Conservation (phyloP, 805 yeast genomes). For the Clavispora phyllophila region DNA sequence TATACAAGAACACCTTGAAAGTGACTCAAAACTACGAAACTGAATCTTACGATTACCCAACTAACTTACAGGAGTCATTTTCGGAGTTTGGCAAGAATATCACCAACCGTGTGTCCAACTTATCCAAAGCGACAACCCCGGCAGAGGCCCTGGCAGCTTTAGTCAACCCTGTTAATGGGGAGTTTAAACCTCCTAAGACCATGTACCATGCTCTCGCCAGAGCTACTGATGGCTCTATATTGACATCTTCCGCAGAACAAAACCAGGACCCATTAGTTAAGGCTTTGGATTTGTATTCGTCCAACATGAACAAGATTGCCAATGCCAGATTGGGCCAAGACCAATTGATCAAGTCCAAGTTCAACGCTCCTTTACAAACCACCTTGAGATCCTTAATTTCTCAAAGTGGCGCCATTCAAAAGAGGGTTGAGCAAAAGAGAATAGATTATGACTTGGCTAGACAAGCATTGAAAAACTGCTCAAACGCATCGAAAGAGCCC, state of each 20-base stretch:
- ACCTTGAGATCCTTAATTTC: conserved; percentile 56
- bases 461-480: conserved; percentile 34
- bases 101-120: conserved; percentile 56
- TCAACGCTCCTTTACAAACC: conserved; percentile 61
- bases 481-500: conserved; percentile 54
- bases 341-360: conserved; percentile 60
- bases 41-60: conserved; percentile 82
- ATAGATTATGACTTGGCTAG: conserved; percentile 77
- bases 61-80: conserved; percentile 69
- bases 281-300: conserved; percentile 62
- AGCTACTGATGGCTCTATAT: conserved; percentile 56
- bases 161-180: conserved; percentile 37
- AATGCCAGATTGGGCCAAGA: conserved; percentile 82
- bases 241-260: conserved; percentile 32
- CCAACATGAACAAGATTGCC: conserved; percentile 69
- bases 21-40: conserved; percentile 54
- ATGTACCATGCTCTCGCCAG: conserved; percentile 76
- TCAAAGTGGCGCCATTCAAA: conserved; percentile 65
- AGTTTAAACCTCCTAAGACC: conserved; percentile 68
- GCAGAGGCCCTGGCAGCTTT: conserved; percentile 77
- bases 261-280: conserved; percentile 51
- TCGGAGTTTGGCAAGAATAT: conserved; percentile 65
- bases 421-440: conserved; percentile 71
- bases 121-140: conserved; percentile 69
- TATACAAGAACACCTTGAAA: conserved; percentile 39